A percentile compares a stretch with the other conserved stretches of the same genome.
phyloP scores from a whole-genome alignment of 2,329 filamentous ascomycete genomes.

The Aureobasidium sp. region DNA sequence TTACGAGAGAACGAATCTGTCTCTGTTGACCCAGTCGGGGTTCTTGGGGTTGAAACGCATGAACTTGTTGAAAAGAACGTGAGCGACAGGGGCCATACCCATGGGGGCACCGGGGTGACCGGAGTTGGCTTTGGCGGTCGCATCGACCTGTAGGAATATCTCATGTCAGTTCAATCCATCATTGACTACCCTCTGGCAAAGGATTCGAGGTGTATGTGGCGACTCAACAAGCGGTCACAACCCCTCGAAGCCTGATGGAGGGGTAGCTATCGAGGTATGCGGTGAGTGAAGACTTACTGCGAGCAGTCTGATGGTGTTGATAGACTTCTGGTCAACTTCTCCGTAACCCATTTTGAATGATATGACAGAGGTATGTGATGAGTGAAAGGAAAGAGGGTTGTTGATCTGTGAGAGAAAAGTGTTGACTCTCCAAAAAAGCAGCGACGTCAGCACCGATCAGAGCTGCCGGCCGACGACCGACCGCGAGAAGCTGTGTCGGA shows the following conservation, averaged over 20 bases:
- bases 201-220: not conserved
- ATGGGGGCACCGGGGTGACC: conserved; percentile 98
- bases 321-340: conserved; percentile 79
- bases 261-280: conserved; percentile 13
- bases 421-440: too few species aligned
- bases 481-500: too few species aligned
- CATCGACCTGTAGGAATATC: conserved; percentile 68
- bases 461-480: too few species aligned
- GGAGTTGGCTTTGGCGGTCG: conserved; percentile 89
- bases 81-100: conserved; percentile 89
- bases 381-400: conserved; percentile 11
- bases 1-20: conserved; percentile 98
- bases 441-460: too few species aligned
- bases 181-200: not conserved
- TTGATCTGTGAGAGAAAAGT: not conserved
- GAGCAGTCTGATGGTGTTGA: conserved; percentile 96
- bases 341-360: conserved; percentile 67
- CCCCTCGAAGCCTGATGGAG: conserved; percentile 19
- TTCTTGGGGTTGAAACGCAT: conserved; percentile 99
- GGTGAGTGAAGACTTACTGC: conserved; percentile 58
- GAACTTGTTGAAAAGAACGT: conserved; percentile 98
- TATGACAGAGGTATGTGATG: conserved; percentile 6
- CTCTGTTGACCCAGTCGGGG: conserved; percentile 92
- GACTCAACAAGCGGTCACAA: conserved; percentile 1
- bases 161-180: conserved; percentile 1